Evolutionary conservation across 169 alveolate species (phyloP).

Genomic region (Miamiensis avidus): DNA sequence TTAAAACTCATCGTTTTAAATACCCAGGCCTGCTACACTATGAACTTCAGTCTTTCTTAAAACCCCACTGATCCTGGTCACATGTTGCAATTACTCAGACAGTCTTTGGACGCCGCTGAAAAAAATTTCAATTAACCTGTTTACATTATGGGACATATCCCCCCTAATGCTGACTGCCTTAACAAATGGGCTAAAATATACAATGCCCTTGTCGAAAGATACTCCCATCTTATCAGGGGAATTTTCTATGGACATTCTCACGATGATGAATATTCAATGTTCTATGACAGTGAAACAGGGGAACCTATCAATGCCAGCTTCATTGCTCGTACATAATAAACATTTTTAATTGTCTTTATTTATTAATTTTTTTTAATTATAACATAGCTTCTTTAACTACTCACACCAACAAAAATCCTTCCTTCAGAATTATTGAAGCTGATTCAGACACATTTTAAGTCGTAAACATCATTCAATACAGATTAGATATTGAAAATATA

Average conservation of each 20-base stretch:
- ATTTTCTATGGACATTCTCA: constrained; percentile 59
- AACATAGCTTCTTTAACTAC: constrained; percentile 52
- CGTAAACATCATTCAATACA: constrained; percentile 23
- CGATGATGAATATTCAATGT: constrained; percentile 29
- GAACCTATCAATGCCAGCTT: constrained; percentile 25
- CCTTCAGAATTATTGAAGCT: constrained; percentile 56
- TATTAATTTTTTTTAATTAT: too few species aligned
- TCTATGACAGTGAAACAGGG: constrained; percentile 24
- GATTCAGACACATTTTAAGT: constrained; percentile 54
- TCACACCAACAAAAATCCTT: constrained; percentile 31
- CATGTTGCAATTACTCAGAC: constrained; percentile 52
- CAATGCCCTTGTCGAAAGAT: constrained; percentile 57
- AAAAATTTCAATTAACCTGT: constrained; percentile 29
- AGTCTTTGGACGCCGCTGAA: constrained; percentile 46
- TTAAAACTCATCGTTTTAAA: constrained; percentile 55
- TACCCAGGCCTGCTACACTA: constrained; percentile 53
- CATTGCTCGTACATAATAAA: constrained; percentile 29
- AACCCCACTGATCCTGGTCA: constrained; percentile 61
- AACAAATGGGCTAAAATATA: constrained; percentile 45
- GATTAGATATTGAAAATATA: constrained; percentile 33
- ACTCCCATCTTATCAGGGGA: constrained; percentile 39
- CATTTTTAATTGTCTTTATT: too few species aligned
- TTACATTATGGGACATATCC: constrained; percentile 18
- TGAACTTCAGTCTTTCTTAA: constrained; percentile 39
- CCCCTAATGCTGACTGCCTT: constrained; percentile 16